Evolutionary conservation across 2,329 filamentous ascomycete species (phyloP).

Genomic region (Diaporthe citrichinensis): DNA sequence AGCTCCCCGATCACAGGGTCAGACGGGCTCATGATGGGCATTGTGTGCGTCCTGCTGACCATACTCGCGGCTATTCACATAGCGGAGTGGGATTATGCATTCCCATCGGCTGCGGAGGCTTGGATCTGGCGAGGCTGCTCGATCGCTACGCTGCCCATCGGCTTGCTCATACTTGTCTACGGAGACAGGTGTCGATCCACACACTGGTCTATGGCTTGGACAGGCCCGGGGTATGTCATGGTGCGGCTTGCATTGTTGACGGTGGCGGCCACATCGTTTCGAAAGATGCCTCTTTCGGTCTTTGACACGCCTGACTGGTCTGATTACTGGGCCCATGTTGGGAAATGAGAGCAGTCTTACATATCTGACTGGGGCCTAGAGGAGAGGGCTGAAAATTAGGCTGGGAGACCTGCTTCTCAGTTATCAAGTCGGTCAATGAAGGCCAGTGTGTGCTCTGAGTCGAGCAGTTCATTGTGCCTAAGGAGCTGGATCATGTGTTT

Average conservation of each 20-base stretch:
- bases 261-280: not conserved
- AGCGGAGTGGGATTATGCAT: not conserved
- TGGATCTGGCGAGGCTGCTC: constrained; percentile 10
- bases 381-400: no score
- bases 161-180: not conserved
- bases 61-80: not conserved
- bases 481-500: no score
- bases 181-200: constrained; percentile 7
- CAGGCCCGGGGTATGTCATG: not conserved
- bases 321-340: not conserved
- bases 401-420: no score
- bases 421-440: no score
- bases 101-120: not conserved
- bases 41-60: not conserved
- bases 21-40: not conserved
- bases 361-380: no score
- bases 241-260: not conserved
- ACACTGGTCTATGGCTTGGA: not conserved
- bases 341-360: not conserved
- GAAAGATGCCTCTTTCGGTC: not conserved
- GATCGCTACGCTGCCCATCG: not conserved
- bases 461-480: no score
- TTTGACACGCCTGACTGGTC: not conserved
- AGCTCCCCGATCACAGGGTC: not conserved
- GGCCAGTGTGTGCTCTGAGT: no score